Percentiles rank a stretch among this genome's conserved stretches.
phyloP scores from a whole-genome alignment of 2,329 filamentous ascomycete genomes.

The Colletotrichum costaricense region DNA sequence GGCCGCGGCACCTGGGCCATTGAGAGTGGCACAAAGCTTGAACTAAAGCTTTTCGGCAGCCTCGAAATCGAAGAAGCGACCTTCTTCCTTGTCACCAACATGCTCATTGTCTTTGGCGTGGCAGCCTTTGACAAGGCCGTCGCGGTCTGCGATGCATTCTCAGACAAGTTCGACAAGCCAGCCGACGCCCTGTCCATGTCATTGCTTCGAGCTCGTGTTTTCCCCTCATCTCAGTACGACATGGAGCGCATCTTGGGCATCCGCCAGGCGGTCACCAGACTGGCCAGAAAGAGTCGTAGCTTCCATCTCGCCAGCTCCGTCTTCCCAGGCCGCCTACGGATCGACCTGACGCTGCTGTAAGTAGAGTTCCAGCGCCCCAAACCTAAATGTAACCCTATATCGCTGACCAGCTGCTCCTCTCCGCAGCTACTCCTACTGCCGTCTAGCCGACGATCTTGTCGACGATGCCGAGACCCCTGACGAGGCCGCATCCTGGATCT shows the following conservation, averaged over 20 bases:
- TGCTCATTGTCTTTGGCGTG: conserved; percentile 75
- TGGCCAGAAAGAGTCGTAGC: conserved; percentile 75
- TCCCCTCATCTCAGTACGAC: conserved; percentile 63
- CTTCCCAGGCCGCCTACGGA: conserved; percentile 74
- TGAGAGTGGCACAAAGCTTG: conserved; percentile 74
- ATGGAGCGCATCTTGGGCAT: conserved; percentile 67
- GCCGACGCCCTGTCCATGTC: conserved; percentile 57
- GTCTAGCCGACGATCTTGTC: conserved; percentile 78
- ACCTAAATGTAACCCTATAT: no score
- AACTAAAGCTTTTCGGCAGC: conserved; percentile 69
- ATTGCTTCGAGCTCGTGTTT: conserved; percentile 63
- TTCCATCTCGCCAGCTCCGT: conserved; percentile 79
- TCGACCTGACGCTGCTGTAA: conserved; percentile 74
- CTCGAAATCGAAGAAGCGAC: conserved; percentile 80
- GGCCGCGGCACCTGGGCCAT: conserved; percentile 79
- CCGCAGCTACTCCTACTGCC: conserved; percentile 76
- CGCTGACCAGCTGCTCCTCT: conserved; percentile 20
- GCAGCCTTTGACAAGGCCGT: conserved; percentile 77
- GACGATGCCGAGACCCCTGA: conserved; percentile 67
- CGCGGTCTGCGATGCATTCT: conserved; percentile 73
- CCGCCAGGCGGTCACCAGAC: conserved; percentile 65
- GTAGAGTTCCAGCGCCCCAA: conserved; percentile 36
- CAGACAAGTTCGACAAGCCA: conserved; percentile 63
- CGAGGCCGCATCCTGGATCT: conserved; percentile 69
- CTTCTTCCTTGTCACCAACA: conserved; percentile 79